Conservation (phyloP, 805 yeast species). For the Candida sakaeoensis region DNA sequence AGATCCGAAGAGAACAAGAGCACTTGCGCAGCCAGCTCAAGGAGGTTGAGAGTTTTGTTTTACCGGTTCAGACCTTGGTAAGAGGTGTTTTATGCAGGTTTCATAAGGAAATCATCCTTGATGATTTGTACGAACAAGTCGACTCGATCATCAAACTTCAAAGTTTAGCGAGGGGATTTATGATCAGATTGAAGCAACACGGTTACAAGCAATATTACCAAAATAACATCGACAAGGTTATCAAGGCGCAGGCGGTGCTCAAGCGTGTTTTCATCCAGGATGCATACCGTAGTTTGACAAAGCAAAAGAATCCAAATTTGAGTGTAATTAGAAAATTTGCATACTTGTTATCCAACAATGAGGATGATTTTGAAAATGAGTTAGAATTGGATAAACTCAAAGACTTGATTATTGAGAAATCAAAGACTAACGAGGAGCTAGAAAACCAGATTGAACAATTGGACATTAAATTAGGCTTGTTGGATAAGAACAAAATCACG, state of each 20-base stretch:
- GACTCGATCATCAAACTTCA: constrained; percentile 48
- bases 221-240: constrained; percentile 52
- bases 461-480: constrained; percentile 70
- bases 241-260: constrained; percentile 71
- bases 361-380: constrained; percentile 73
- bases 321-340: constrained; percentile 75
- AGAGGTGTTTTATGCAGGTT: constrained; percentile 65
- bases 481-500: constrained; percentile 76
- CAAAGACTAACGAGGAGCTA: constrained; percentile 64
- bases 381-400: constrained; percentile 61
- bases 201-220: constrained; percentile 46
- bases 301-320: constrained; percentile 72
- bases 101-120: constrained; percentile 48
- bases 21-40: constrained; percentile 15
- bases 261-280: constrained; percentile 63
- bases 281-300: constrained; percentile 71
- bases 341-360: constrained; percentile 66
- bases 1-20: constrained; percentile 26
- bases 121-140: constrained; percentile 47
- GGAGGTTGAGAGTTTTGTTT: constrained; percentile 19
- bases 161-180: constrained; percentile 47
- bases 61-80: constrained; percentile 51
- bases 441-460: constrained; percentile 74
- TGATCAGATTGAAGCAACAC: constrained; percentile 33
- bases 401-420: constrained; percentile 64